These are phyloP conservation scores for Haplosporangium gracile DNA, from an alignment of 192 early-diverging fungal species.

Conservation along the genomic window DNA sequence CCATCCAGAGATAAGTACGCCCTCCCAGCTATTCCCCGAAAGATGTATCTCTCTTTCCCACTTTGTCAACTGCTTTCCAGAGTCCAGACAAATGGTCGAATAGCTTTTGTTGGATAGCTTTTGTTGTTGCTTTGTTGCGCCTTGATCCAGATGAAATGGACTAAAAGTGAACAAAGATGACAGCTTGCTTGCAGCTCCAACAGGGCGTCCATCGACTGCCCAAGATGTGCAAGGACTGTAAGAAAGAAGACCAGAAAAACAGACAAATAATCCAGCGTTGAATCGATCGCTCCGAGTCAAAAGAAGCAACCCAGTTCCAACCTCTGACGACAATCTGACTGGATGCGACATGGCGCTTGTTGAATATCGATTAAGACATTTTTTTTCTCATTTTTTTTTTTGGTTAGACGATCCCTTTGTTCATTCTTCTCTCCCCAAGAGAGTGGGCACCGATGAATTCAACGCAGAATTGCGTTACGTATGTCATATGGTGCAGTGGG, in stretches of 20 bases:
- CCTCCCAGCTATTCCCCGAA: neutral
- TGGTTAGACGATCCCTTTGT: neutral
- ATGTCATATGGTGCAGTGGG: neutral
- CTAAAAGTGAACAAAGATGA: neutral
- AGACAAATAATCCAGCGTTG: neutral
- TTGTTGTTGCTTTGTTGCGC: neutral
- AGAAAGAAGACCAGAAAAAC: neutral
- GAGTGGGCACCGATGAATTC: neutral
- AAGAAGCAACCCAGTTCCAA: conserved; percentile 1
- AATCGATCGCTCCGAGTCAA: neutral
- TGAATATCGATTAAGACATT: conserved; percentile 46
- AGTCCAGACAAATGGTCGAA: neutral
- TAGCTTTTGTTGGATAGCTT: neutral
- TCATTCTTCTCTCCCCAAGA: neutral
- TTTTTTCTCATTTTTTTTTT: conserved; percentile 12
- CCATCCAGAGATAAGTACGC: neutral
- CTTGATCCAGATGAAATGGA: neutral
- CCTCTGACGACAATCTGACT: conserved; percentile 16
- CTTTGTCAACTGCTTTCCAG: neutral
- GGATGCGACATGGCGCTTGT: conserved; percentile 21
- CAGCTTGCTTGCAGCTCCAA: neutral
- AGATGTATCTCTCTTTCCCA: neutral
- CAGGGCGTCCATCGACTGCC: neutral
- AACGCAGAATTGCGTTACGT: neutral
- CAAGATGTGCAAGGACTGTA: too few species aligned